Evolutionary conservation across 75 land plant genomes (phyloP).

Genomic region (Cryptomeria japonica): DNA sequence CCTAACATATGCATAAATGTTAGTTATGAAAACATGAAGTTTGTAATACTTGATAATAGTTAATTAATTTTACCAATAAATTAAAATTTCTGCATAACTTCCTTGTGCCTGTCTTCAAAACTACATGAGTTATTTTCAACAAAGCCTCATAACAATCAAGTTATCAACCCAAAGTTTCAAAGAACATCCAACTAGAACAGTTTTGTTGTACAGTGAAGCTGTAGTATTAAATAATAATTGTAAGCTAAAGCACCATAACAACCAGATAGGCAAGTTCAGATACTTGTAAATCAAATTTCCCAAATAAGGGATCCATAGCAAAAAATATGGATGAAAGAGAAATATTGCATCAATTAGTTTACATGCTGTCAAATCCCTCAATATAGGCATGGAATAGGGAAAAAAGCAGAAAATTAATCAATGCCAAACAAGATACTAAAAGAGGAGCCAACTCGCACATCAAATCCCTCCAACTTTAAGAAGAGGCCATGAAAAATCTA

Average conservation of each 20-base stretch:
- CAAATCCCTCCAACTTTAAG: neutral
- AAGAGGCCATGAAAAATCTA: neutral
- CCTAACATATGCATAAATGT: neutral
- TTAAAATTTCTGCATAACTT: neutral
- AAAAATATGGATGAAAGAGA: neutral
- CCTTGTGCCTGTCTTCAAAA: neutral
- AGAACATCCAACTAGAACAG: neutral
- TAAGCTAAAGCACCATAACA: neutral
- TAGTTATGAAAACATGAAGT: slow-evolving; percentile 7
- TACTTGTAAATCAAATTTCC: neutral
- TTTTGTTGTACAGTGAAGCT: neutral
- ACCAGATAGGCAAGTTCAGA: neutral
- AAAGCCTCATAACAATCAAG: neutral
- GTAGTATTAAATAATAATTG: neutral
- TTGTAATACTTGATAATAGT: neutral
- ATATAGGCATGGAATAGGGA: no score
- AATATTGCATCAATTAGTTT: neutral
- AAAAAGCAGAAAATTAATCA: neutral
- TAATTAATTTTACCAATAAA: neutral
- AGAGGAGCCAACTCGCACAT: neutral
- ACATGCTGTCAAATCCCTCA: neutral
- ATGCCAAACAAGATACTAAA: neutral
- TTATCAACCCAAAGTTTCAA: neutral
- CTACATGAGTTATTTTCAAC: neutral
- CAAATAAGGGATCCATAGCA: neutral